Conservation (phyloP, 2,329 filamentous ascomycete genomes). For the Exophiala calicioides region DNA sequence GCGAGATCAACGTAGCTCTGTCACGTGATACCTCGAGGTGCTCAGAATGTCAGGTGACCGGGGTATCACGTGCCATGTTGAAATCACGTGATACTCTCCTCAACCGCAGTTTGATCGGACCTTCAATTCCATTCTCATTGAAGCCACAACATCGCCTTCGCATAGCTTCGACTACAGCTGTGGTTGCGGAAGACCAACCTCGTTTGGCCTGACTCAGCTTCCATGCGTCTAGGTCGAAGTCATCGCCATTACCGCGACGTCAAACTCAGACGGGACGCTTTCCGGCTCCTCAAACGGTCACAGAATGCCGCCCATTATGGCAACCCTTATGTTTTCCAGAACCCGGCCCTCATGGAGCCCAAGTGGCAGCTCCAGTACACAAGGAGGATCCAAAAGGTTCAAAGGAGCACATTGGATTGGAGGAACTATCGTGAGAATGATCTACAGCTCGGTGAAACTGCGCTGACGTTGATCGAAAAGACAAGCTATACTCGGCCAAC, state of each 20-base stretch:
- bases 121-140: no score
- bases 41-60: no score
- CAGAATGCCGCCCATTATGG: constrained; percentile 12
- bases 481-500: constrained; percentile 19
- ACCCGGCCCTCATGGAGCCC: constrained; percentile 2
- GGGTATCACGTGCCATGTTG: no score
- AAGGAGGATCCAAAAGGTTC: background rate
- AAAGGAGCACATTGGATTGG: constrained; percentile 7
- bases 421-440: constrained; percentile 10
- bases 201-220: no score
- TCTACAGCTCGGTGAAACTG: background rate
- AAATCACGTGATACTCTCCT: no score
- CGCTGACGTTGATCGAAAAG: constrained; percentile 7
- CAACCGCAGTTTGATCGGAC: no score
- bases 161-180: no score
- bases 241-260: constrained; percentile 15
- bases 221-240: constrained; percentile 16
- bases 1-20: no score
- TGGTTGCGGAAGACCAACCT: no score
- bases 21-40: no score
- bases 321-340: constrained; percentile 15
- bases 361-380: constrained; percentile 8
- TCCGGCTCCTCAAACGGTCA: constrained; percentile 7
- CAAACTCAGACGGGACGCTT: constrained; percentile 7
- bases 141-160: no score